A percentile compares a stretch with the other conserved stretches of the same genome.
phyloP scores from a whole-genome alignment of 2,329 filamentous ascomycete species.

The Ophiocordyceps robertsii region DNA sequence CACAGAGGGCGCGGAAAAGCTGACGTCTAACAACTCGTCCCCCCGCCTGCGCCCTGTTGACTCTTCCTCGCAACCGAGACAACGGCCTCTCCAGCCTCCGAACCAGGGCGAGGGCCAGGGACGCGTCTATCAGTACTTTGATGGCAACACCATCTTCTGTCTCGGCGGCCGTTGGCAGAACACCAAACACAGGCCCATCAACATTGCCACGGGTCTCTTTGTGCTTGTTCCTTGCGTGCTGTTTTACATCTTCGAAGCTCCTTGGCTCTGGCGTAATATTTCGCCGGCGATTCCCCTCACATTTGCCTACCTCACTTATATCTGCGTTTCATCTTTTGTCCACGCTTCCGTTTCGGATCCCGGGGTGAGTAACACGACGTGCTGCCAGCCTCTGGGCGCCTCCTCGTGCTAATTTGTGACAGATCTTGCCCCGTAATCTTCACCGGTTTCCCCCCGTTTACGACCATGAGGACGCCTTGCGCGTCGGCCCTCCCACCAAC shows the following conservation, averaged over 20 bases:
- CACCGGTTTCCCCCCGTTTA: constrained; percentile 72
- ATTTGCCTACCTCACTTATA: constrained; percentile 82
- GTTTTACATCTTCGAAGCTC: constrained; percentile 76
- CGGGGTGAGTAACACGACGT: constrained; percentile 49
- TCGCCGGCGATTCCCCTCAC: constrained; percentile 80
- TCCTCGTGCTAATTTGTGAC: constrained; percentile 34
- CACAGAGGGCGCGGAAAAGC: constrained; percentile 60
- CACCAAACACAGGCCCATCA: constrained; percentile 74
- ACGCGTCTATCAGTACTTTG: constrained; percentile 83
- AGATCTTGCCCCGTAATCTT: constrained; percentile 88
- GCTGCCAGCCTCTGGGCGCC: not conserved
- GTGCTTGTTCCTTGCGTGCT: constrained; percentile 67
- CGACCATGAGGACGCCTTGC: constrained; percentile 67
- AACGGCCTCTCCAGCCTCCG: constrained; percentile 17
- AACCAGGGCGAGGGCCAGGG: constrained; percentile 24
- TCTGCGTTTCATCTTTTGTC: constrained; percentile 86
- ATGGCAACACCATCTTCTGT: constrained; percentile 86
- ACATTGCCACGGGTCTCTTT: constrained; percentile 70
- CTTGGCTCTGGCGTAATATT: constrained; percentile 75
- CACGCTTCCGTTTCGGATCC: constrained; percentile 89
- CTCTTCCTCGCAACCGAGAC: constrained; percentile 9
- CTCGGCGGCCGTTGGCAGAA: constrained; percentile 79
- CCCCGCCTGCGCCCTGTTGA: constrained; percentile 46
- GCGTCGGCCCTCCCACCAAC: constrained; percentile 71
- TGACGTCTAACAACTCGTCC: constrained; percentile 70